These are phyloP conservation scores for Phytophthora melonis DNA, from an alignment of 352 stramenopile species.

Conservation along the genomic window DNA sequence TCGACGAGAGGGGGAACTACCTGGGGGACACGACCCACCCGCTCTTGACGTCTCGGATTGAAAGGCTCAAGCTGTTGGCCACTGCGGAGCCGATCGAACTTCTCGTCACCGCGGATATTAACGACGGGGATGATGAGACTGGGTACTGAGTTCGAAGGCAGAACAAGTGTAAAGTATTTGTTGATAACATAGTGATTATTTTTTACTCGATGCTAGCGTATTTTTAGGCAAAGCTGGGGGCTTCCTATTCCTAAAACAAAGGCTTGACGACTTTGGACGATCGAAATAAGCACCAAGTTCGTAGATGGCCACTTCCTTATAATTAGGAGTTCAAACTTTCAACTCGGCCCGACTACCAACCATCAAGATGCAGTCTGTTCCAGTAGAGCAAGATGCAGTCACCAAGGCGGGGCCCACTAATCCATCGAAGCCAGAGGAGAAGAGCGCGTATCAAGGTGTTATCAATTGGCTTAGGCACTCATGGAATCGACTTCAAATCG, in stretches of 20 bases:
- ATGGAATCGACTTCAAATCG: constrained; percentile 7
- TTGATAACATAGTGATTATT: constrained; percentile 1
- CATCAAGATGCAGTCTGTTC: no score
- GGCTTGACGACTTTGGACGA: no score
- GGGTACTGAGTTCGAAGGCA: constrained; percentile 7
- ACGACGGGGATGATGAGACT: constrained; percentile 12
- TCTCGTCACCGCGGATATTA: constrained; percentile 18
- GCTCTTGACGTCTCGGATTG: constrained; percentile 77
- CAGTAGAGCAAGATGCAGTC: neutral
- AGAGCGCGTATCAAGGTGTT: neutral
- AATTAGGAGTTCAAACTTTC: neutral
- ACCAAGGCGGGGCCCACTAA: neutral
- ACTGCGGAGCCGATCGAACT: constrained; percentile 25
- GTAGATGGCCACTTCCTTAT: neutral
- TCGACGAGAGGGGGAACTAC: constrained; percentile 85
- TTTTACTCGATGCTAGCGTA: no score
- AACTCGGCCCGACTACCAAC: no score
- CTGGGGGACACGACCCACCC: constrained; percentile 82
- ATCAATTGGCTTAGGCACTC: neutral
- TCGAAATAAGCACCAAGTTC: no score
- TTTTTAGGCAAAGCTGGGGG: no score
- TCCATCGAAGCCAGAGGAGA: neutral
- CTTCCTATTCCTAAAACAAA: no score
- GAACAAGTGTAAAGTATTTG: neutral
- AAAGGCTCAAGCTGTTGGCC: constrained; percentile 65